Conservation (phyloP, 257 asterid genomes). For the Leonotis leonurus region DNA sequence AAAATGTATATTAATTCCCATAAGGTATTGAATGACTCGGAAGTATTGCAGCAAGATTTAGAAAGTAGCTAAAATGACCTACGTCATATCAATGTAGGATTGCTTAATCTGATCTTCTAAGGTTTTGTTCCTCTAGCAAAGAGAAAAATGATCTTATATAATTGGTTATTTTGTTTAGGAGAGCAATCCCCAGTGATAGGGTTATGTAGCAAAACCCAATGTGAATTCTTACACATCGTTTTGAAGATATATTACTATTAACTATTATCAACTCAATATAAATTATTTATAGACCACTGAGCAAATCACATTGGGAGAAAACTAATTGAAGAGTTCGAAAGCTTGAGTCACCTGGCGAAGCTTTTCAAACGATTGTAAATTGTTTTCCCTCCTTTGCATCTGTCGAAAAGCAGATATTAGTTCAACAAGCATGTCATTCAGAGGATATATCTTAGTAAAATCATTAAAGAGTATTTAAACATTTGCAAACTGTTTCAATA, state of each 20-base stretch:
- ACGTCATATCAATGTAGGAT: not conserved
- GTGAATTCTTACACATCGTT: not conserved
- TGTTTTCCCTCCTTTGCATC: slow-evolving; percentile 99
- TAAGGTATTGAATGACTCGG: not conserved
- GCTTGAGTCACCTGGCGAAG: slow-evolving; percentile 82
- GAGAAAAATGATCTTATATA: not conserved
- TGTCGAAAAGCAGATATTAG: slow-evolving; percentile 22
- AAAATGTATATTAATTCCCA: not conserved
- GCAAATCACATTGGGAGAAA: not conserved
- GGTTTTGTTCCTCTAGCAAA: not conserved
- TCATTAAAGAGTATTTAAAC: no score
- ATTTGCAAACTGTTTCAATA: not conserved
- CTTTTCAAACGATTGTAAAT: slow-evolving; percentile 94
- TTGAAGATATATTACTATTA: not conserved
- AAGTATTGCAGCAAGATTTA: not conserved
- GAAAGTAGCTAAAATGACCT: not conserved
- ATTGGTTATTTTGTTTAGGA: not conserved
- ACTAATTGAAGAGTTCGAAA: not conserved
- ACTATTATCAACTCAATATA: not conserved
- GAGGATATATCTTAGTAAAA: no score
- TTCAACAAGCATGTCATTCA: slow-evolving; percentile 5
- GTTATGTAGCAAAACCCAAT: no score
- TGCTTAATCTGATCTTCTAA: not conserved
- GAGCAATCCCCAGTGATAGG: not conserved
- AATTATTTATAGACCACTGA: no score